phyloP scores from a whole-genome alignment of 169 alveolate genomes.

The Eimeria sp. region DNA sequence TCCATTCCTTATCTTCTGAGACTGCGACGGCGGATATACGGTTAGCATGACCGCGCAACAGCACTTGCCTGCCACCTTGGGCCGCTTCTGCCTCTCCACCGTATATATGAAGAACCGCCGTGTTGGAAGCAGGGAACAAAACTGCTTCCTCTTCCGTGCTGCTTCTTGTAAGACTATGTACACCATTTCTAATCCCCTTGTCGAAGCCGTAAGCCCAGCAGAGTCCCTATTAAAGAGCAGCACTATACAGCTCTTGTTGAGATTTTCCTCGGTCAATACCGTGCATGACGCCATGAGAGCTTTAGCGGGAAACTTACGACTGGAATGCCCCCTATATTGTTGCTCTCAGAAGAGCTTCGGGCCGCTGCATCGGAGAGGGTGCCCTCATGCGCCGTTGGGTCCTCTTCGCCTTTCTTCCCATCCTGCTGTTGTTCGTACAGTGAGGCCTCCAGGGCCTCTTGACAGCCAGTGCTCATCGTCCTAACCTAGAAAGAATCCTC shows the following conservation, averaged over 20 bases:
- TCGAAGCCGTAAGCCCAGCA: constrained; percentile 74
- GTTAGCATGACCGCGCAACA: constrained; percentile 87
- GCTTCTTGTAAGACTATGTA: constrained; percentile 59
- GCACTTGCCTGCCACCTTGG: constrained; percentile 76
- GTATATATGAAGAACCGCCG: constrained; percentile 7
- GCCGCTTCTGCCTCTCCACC: not conserved
- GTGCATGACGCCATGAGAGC: not conserved
- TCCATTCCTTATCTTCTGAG: constrained; percentile 77
- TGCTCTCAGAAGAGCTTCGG: not conserved
- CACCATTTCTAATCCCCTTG: constrained; percentile 79
- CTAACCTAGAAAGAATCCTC: not conserved
- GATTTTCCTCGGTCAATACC: not conserved
- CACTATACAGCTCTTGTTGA: not conserved
- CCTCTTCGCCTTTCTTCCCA: not conserved
- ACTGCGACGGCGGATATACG: constrained; percentile 79
- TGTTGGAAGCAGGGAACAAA: constrained; percentile 33
- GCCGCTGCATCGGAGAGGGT: not conserved
- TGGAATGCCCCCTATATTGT: not conserved
- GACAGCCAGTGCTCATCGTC: not conserved
- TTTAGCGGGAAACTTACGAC: not conserved
- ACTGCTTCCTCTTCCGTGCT: not conserved
- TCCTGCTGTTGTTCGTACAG: not conserved
- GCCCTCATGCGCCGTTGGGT: not conserved
- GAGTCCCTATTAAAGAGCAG: constrained; percentile 49
- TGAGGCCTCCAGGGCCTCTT: constrained; percentile 2